Base-by-base conservation (phyloP, 768 basidiomycete genomes). In the Kwoniella sp. region DNA sequence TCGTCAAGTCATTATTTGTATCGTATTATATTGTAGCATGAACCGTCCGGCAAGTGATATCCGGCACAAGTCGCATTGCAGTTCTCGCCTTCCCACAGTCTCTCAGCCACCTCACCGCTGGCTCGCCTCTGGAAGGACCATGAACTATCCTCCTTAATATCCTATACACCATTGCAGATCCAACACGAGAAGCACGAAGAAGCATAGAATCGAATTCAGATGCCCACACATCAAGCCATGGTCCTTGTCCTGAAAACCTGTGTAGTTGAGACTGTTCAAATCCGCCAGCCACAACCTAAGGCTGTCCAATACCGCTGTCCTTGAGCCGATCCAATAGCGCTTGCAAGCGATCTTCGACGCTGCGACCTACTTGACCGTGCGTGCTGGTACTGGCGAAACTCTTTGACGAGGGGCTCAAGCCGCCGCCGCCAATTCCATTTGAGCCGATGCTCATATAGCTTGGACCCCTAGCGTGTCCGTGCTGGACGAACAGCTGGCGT, bases 281-380 rank as follows among this genome's bases (percentile, higher is more conserved):
- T 17, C 9, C 11, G 9, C 20, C 41, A 17, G 41, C 41, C 41
- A 3, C 41, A 45, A 45, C 41, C 41, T 20, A 45, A 9, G 41
- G 41, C 20, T 17, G 41, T 45, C 41, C 41, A 17, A 45, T 45
- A 45, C 41, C 41, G 41, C 41, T 45, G 41, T 61, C 71, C 29
- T 73, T 68, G 26, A 77, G 41, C 37, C 67, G 53, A 64, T 77
- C 75, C 64, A 77, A 52, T 64, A 77, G 67, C 20, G 73, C 73
- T 61, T 77, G 75, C 29, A 77, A 56, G 25, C 75, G 45, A 53
- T 77, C 75, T 52, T 77, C 75, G 5, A 77, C 73, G 1, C 66
- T 59, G 45, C 56, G 69, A 23, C 31, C 30, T 26, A 50, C 55
- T 31, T 17, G 29, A 20, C 48, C 48, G 22, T 52, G 53, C n/a